Evolutionary conservation across 2,329 filamentous ascomycete species (phyloP).

Genomic region (Stemphylium vesicarium): DNA sequence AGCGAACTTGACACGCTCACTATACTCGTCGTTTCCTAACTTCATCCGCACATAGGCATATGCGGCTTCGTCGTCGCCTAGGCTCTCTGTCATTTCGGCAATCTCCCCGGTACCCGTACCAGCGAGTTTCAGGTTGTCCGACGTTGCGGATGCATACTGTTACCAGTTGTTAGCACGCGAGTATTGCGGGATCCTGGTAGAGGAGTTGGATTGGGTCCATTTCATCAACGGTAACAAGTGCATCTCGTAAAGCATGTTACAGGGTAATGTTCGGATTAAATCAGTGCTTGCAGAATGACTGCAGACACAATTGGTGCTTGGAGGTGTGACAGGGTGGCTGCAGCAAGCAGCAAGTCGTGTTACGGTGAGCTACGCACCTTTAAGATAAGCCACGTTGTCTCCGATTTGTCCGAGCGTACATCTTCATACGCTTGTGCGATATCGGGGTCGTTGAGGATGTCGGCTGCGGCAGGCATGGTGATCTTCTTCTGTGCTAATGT

Average conservation of each 20-base stretch:
- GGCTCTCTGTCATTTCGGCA: conserved; percentile 60
- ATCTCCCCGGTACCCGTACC: conserved; percentile 67
- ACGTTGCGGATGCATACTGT: conserved; percentile 51
- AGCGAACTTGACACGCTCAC: conserved; percentile 70
- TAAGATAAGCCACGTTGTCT: conserved; percentile 71
- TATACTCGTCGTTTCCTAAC: conserved; percentile 75
- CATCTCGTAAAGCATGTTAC: too few relatives aligned
- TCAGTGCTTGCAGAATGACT: too few relatives aligned
- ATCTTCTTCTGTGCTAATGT: neutral
- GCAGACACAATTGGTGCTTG: too few relatives aligned
- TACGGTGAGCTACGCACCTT: conserved; percentile 54
- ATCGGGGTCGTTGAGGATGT: conserved; percentile 56
- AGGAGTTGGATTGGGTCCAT: neutral
- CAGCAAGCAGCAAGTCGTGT: neutral
- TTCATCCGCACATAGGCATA: conserved; percentile 66
- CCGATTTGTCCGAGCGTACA: conserved; percentile 70
- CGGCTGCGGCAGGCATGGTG: conserved; percentile 35
- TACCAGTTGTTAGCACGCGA: neutral
- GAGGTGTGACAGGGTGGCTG: too few relatives aligned
- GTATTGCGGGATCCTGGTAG: neutral
- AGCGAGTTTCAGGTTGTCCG: conserved; percentile 63
- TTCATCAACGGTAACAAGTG: too few relatives aligned
- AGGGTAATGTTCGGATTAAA: too few relatives aligned
- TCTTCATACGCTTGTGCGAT: conserved; percentile 70
- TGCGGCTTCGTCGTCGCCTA: conserved; percentile 67